These are phyloP conservation scores for Suhomyces taliae DNA, from an alignment of 1,139 yeast genomes.

Conservation along the genomic window DNA sequence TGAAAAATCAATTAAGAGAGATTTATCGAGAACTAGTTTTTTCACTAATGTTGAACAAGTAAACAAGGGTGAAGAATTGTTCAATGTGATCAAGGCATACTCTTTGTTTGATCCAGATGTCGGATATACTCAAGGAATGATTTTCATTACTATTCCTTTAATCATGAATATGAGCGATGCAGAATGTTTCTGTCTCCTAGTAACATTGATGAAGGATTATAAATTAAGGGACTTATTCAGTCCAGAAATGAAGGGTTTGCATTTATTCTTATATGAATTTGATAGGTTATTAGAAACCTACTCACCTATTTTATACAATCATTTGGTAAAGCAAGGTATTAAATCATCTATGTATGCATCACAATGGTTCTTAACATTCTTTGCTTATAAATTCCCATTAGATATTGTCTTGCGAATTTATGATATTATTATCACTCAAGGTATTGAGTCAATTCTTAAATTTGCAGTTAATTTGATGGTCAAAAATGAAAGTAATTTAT, in stretches of 20 bases:
- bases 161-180: slow-evolving; percentile 78
- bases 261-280: slow-evolving; percentile 80
- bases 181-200: slow-evolving; percentile 82
- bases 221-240: slow-evolving; percentile 72
- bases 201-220: slow-evolving; percentile 81
- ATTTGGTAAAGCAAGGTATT: slow-evolving; percentile 80
- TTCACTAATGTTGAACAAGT: slow-evolving; percentile 60
- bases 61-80: slow-evolving; percentile 57
- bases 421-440: slow-evolving; percentile 86
- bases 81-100: slow-evolving; percentile 78
- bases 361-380: slow-evolving; percentile 93
- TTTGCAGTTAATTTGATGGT: slow-evolving; percentile 78
- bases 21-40: slow-evolving; percentile 81
- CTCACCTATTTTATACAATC: slow-evolving; percentile 68
- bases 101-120: slow-evolving; percentile 87
- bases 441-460: slow-evolving; percentile 77
- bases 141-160: slow-evolving; percentile 83
- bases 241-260: slow-evolving; percentile 94
- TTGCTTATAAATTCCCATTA: slow-evolving; percentile 90
- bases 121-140: slow-evolving; percentile 98
- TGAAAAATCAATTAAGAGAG: slow-evolving; percentile 78
- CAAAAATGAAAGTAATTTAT: slow-evolving; percentile 58
- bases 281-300: slow-evolving; percentile 76
- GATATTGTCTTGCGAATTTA: slow-evolving; percentile 79
- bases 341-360: slow-evolving; percentile 92